Percentiles rank a stretch among this genome's conserved stretches.
Evolutionary conservation across 129 eudicot species (phyloP).

Genomic region (Apium graveolens): DNA sequence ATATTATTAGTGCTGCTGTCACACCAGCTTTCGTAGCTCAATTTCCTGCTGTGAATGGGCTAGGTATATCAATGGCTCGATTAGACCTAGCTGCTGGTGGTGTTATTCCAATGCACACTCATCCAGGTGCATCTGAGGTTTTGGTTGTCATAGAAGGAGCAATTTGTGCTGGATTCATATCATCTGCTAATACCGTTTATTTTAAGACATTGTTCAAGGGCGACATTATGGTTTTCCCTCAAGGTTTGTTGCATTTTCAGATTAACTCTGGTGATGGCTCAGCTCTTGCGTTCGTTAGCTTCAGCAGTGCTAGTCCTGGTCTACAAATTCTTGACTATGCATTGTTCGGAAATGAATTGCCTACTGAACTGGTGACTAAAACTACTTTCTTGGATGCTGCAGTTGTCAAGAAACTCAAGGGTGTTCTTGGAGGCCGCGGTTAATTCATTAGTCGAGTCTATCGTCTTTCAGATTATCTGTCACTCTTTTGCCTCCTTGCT

Average conservation of each 20-base stretch:
- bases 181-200: slow-evolving; percentile 52
- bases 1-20: slow-evolving; percentile 77
- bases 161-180: slow-evolving; percentile 75
- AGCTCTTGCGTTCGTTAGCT: slow-evolving; percentile 54
- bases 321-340: slow-evolving; percentile 81
- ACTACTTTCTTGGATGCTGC: slow-evolving; percentile 73
- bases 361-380: slow-evolving; percentile 52
- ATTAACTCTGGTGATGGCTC: slow-evolving; percentile 46
- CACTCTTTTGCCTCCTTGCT: background rate
- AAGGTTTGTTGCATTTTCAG: slow-evolving; percentile 83
- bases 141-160: slow-evolving; percentile 60
- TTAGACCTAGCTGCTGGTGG: slow-evolving; percentile 69
- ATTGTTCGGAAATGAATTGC: slow-evolving; percentile 59
- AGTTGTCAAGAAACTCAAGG: slow-evolving; percentile 74
- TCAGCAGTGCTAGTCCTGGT: slow-evolving; percentile 68
- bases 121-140: slow-evolving; percentile 75
- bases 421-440: slow-evolving; percentile 78
- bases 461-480: background rate
- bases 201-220: slow-evolving; percentile 51
- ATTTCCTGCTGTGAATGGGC: slow-evolving; percentile 76
- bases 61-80: slow-evolving; percentile 62
- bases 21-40: slow-evolving; percentile 81
- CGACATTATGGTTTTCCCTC: slow-evolving; percentile 87
- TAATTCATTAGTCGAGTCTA: slow-evolving; percentile 12
- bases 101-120: slow-evolving; percentile 93